Evolutionary conservation across 495 filamentous ascomycete species (phyloP).

Genomic region (Geopyxis carbonaria): DNA sequence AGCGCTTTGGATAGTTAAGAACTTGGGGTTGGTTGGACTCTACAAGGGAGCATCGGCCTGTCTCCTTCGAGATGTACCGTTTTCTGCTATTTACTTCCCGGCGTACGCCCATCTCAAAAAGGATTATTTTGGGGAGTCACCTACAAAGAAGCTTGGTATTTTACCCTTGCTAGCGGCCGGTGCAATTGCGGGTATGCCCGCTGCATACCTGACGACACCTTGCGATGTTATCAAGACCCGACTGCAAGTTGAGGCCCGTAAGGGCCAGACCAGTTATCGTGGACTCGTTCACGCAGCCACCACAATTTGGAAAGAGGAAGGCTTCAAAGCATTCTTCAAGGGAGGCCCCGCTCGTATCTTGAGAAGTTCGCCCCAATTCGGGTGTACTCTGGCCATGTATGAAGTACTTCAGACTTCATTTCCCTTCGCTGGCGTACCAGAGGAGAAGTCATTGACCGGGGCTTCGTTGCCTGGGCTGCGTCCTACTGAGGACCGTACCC

Average conservation of each 20-base stretch:
- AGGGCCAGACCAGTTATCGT: slow-evolving; percentile 76
- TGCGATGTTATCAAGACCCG: slow-evolving; percentile 99
- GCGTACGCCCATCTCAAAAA: slow-evolving; percentile 86
- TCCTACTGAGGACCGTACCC: slow-evolving; percentile 37
- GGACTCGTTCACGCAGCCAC: slow-evolving; percentile 70
- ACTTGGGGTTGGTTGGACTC: slow-evolving; percentile 82
- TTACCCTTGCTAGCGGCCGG: slow-evolving; percentile 85
- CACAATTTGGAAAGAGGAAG: slow-evolving; percentile 76
- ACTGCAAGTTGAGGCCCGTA: slow-evolving; percentile 89
- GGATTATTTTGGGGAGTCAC: slow-evolving; percentile 80
- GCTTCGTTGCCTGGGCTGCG: slow-evolving; percentile 21
- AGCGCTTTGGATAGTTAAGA: slow-evolving; percentile 92
- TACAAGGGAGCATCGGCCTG: slow-evolving; percentile 98
- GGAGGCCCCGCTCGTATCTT: slow-evolving; percentile 88
- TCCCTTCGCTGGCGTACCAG: slow-evolving; percentile 54
- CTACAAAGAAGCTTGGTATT: slow-evolving; percentile 79
- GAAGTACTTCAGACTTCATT: slow-evolving; percentile 73
- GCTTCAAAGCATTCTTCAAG: slow-evolving; percentile 94
- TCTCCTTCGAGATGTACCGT: slow-evolving; percentile 86
- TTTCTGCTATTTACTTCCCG: slow-evolving; percentile 98
- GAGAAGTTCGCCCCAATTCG: slow-evolving; percentile 90
- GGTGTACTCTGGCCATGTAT: slow-evolving; percentile 88
- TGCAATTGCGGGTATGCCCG: slow-evolving; percentile 96
- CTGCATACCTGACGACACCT: slow-evolving; percentile 90
- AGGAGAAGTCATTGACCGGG: slow-evolving; percentile 28